Percentiles rank a stretch among this genome's conserved stretches.
These are phyloP conservation scores for Cochlearia excelsa DNA, from an alignment of 345 rosid species.

Conservation along the genomic window DNA sequence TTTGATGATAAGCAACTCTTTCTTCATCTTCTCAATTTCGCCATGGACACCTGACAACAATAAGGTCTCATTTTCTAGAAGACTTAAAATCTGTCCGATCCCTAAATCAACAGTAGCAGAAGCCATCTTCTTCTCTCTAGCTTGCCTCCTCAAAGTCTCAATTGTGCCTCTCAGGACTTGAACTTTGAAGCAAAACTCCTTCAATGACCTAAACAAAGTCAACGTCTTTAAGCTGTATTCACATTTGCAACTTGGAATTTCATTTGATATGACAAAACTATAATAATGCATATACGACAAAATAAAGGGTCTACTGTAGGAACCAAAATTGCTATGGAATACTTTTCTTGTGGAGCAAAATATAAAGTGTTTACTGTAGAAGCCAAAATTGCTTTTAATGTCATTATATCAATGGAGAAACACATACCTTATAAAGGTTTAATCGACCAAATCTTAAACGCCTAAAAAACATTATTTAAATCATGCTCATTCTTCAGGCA, in stretches of 20 bases:
- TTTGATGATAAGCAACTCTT: constrained; percentile 36
- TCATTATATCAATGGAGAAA: background rate
- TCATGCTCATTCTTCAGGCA: constrained; percentile 42
- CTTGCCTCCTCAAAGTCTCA: background rate
- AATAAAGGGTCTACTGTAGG: too few species aligned
- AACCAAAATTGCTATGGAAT: too few species aligned
- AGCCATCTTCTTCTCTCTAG: constrained; percentile 27
- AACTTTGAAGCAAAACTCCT: background rate
- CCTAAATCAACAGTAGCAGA: constrained; percentile 27
- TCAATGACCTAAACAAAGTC: constrained; percentile 3
- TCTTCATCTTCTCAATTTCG: constrained; percentile 37
- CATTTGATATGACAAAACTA: background rate
- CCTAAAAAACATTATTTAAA: constrained; percentile 2
- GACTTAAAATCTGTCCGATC: constrained; percentile 26
- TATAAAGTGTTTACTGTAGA: background rate
- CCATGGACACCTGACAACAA: constrained; percentile 26
- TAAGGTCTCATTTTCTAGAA: constrained; percentile 37
- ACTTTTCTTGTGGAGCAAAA: background rate
- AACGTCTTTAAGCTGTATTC: constrained; percentile 12
- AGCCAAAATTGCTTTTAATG: constrained; percentile 22
- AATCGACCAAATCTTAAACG: constrained; percentile 17
- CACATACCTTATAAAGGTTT: constrained; percentile 2
- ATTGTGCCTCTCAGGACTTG: background rate
- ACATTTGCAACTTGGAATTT: constrained; percentile 20
- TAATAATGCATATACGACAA: too few species aligned